phyloP scores from a whole-genome alignment of 1,284 basidiomycete species.

The Cystobasidium pallidum region DNA sequence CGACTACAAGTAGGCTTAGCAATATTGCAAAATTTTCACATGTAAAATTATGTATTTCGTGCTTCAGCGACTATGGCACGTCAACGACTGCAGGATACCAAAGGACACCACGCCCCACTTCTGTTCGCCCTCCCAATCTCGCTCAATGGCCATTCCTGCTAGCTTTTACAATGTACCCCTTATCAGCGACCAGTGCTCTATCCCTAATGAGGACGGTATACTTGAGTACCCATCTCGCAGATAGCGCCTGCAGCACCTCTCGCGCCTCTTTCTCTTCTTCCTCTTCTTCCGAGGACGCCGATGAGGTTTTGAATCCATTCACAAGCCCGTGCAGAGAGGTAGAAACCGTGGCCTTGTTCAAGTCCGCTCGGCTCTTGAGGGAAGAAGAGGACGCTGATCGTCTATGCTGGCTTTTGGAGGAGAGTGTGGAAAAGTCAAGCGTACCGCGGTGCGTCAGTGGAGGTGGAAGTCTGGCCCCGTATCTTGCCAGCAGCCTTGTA shows the following conservation, averaged over 20 bases:
- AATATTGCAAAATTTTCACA: too few species aligned
- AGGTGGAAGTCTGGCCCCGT: constrained; percentile 30
- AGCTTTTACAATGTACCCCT: constrained; percentile 43
- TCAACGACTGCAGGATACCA: background rate
- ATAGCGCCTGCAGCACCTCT: constrained; percentile 10
- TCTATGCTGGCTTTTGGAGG: constrained; percentile 1
- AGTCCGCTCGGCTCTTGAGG: background rate
- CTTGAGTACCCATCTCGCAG: constrained; percentile 42
- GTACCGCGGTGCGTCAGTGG: constrained; percentile 9
- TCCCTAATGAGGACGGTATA: constrained; percentile 43
- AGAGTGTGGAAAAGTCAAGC: constrained; percentile 1
- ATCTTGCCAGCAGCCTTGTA: constrained; percentile 30
- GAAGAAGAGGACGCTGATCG: background rate
- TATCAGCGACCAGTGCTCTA: constrained; percentile 37
- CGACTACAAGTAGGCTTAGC: too few species aligned
- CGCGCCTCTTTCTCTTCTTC: constrained; percentile 30
- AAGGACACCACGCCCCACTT: too few species aligned
- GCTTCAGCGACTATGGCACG: too few species aligned
- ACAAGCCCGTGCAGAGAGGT: constrained; percentile 2
- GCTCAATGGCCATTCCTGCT: background rate
- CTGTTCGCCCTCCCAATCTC: background rate
- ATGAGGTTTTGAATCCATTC: background rate
- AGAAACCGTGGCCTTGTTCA: constrained; percentile 2
- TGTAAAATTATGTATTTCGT: too few species aligned
- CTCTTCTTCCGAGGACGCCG: background rate